A percentile compares a stretch with the other conserved stretches of the same genome.
Evolutionary conservation across 2,329 filamentous ascomycete species (phyloP).

Genomic region (Helicocarpus griseus): DNA sequence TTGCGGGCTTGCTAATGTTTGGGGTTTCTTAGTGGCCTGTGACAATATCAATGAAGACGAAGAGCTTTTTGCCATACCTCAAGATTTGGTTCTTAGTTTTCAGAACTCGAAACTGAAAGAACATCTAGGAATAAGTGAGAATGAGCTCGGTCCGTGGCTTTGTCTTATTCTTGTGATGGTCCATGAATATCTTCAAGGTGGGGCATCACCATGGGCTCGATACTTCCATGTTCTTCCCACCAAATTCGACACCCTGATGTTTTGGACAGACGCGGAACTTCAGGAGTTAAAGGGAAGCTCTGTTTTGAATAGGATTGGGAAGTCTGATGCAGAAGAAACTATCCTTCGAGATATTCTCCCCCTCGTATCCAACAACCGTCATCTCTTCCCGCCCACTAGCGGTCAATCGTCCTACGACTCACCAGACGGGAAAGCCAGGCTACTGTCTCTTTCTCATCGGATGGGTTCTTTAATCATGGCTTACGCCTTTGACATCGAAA

Average conservation of each 20-base stretch:
- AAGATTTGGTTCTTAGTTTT: constrained; percentile 58
- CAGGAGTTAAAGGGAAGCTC: constrained; percentile 65
- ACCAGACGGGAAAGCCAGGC: constrained; percentile 33
- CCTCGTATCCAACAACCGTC: constrained; percentile 34
- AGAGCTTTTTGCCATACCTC: constrained; percentile 70
- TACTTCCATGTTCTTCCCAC: constrained; percentile 68
- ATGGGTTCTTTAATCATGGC: constrained; percentile 90
- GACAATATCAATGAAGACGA: constrained; percentile 63
- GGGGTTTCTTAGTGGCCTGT: constrained; percentile 51
- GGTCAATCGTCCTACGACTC: constrained; percentile 33
- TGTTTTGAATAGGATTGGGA: constrained; percentile 67
- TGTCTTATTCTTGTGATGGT: constrained; percentile 69
- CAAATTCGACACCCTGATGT: constrained; percentile 79
- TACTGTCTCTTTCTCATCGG: constrained; percentile 55
- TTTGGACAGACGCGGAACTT: constrained; percentile 66
- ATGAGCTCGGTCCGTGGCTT: constrained; percentile 40
- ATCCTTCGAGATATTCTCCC: constrained; percentile 52
- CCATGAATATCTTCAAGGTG: constrained; percentile 56
- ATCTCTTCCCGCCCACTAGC: constrained; percentile 31
- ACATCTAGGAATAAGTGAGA: constrained; percentile 47
- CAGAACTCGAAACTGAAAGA: constrained; percentile 60
- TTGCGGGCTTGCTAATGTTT: constrained; percentile 12
- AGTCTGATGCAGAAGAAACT: constrained; percentile 57
- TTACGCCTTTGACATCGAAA: constrained; percentile 76
- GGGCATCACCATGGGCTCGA: constrained; percentile 59